Conservation (phyloP, 2,329 filamentous ascomycete genomes). For the Cercospora sojina region DNA sequence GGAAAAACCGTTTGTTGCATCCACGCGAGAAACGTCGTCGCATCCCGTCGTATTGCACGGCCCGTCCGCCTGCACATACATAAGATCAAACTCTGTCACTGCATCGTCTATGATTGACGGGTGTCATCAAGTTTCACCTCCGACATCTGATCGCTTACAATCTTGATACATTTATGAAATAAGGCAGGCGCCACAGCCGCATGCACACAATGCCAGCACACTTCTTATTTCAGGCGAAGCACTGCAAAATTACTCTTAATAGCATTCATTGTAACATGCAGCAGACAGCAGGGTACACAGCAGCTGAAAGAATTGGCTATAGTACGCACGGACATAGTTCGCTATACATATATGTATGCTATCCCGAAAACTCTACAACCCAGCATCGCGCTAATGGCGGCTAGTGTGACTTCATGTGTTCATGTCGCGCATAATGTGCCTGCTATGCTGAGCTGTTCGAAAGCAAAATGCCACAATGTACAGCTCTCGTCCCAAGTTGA, state of each 20-base stretch:
- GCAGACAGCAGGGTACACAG: not conserved
- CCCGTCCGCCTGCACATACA: not conserved
- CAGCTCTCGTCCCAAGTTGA: not conserved
- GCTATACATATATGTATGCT: not conserved
- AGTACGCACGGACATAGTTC: not conserved
- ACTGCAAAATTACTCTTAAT: not conserved
- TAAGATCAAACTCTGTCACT: not conserved
- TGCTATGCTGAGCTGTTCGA: not conserved
- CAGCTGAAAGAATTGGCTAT: not conserved
- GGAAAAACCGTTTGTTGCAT: not conserved
- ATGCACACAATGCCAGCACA: not conserved
- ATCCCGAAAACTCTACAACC: not conserved
- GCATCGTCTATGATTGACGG: no score
- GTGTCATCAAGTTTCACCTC: not conserved
- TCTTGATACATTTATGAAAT: not conserved
- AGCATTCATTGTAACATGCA: not conserved
- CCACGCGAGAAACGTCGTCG: not conserved
- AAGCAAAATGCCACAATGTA: not conserved
- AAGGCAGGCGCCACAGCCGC: not conserved
- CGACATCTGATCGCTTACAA: not conserved
- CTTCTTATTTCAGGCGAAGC: not conserved
- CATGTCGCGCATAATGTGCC: not conserved
- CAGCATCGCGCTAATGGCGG: not conserved
- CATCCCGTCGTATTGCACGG: no score
- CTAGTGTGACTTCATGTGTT: not conserved